Evolutionary conservation across 2,329 filamentous ascomycete genomes (phyloP).

Genomic region (Ophiostoma ips): DNA sequence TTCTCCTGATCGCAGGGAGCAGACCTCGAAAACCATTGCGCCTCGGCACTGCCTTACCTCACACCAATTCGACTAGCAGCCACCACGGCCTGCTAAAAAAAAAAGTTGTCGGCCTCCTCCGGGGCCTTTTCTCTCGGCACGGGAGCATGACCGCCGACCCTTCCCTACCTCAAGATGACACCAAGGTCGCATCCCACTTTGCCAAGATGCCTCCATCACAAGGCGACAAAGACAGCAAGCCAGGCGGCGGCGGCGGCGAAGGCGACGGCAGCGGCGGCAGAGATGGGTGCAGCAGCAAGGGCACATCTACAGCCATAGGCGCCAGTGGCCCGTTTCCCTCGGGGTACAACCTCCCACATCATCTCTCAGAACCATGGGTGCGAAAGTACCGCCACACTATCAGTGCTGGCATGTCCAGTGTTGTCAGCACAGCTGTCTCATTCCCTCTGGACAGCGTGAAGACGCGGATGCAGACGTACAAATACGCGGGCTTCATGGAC

Average conservation of each 20-base stretch:
- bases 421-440: slow-evolving; percentile 65
- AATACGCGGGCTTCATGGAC: slow-evolving; percentile 59
- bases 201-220: slow-evolving; percentile 29
- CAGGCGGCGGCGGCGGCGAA: slow-evolving; percentile 12
- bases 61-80: neutral
- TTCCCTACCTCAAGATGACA: slow-evolving; percentile 29
- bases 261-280: slow-evolving; percentile 9
- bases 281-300: neutral
- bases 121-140: slow-evolving; percentile 5
- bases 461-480: slow-evolving; percentile 79
- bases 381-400: slow-evolving; percentile 73
- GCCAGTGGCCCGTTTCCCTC: neutral
- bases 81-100: slow-evolving; percentile 5
- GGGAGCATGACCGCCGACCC: slow-evolving; percentile 26
- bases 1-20: too few relatives aligned
- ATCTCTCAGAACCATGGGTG: slow-evolving; percentile 33
- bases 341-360: neutral
- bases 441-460: slow-evolving; percentile 84
- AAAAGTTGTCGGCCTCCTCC: neutral
- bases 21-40: neutral
- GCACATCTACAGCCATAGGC: slow-evolving; percentile 4
- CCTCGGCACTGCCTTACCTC: neutral
- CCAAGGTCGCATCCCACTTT: slow-evolving; percentile 21
- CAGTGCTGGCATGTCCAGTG: slow-evolving; percentile 61
- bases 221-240: slow-evolving; percentile 12